Evolutionary conservation across 306 rosid genomes (phyloP).

Genomic region (Prinsepia uniflora): DNA sequence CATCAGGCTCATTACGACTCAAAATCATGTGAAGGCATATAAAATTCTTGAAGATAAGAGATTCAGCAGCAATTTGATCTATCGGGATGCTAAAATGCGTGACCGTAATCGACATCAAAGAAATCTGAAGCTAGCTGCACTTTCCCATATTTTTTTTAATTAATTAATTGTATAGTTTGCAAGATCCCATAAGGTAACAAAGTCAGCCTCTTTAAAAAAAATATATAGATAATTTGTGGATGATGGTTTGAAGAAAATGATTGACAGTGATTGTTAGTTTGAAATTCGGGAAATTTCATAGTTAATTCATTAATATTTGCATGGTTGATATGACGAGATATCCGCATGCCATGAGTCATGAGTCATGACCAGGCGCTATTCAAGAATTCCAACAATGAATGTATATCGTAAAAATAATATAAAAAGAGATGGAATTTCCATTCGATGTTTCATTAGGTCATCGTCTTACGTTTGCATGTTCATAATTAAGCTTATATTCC

Average conservation of each 20-base stretch:
- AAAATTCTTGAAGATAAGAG: no score
- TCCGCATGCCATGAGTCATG: background rate
- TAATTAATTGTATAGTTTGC: background rate
- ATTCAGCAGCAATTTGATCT: no score
- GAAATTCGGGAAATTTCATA: background rate
- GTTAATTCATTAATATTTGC: background rate
- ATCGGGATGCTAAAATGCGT: no score
- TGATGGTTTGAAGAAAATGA: background rate
- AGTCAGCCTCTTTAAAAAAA: background rate
- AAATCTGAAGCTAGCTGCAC: no score
- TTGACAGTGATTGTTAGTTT: background rate
- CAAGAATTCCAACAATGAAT: background rate
- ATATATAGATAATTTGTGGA: background rate
- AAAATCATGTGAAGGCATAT: no score
- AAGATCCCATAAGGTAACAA: background rate
- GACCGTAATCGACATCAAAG: no score
- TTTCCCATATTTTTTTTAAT: no score
- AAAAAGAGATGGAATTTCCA: background rate
- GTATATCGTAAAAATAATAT: background rate
- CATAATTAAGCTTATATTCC: background rate
- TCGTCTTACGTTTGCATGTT: background rate
- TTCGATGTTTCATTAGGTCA: background rate
- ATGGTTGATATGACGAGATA: background rate
- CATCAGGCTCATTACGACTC: no score
- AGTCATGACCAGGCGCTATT: background rate